Percentiles rank a stretch among this genome's conserved stretches.
phyloP scores from a whole-genome alignment of 768 basidiomycete genomes.

The Lactifluus subvellereus region DNA sequence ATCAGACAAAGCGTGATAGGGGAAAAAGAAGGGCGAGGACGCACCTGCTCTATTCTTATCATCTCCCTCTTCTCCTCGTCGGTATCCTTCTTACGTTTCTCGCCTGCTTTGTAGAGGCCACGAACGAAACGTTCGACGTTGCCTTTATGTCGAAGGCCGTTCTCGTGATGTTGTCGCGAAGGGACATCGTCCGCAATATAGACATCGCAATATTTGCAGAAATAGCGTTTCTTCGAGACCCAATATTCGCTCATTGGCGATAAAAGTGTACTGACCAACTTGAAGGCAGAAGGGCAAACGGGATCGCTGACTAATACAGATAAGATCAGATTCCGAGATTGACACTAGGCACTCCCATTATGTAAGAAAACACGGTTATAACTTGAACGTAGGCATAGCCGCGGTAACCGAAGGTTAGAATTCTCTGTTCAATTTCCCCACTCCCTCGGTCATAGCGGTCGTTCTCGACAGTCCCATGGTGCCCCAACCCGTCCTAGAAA shows the following conservation, averaged over 20 bases:
- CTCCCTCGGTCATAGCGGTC: not conserved
- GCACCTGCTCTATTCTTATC: constrained; percentile 74
- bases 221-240: constrained; percentile 90
- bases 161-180: constrained; percentile 88
- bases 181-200: constrained; percentile 96
- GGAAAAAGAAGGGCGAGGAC: constrained; percentile 21
- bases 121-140: constrained; percentile 90
- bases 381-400: too few species aligned
- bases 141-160: constrained; percentile 89
- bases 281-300: constrained; percentile 11
- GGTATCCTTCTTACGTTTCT: constrained; percentile 76
- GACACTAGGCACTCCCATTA: too few species aligned
- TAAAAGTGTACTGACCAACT: not conserved
- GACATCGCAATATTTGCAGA: constrained; percentile 96
- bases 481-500: not conserved
- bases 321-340: too few species aligned
- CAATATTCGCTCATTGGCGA: constrained; percentile 78
- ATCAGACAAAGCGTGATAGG: not conserved
- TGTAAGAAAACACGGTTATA: too few species aligned
- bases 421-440: too few species aligned
- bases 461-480: not conserved
- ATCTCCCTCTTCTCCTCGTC: constrained; percentile 89
- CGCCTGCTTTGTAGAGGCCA: constrained; percentile 88
- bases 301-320: not conserved
- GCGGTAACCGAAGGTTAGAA: too few species aligned